Evolutionary conservation across 2,329 filamentous ascomycete species (phyloP), one percentile per base, ranked within the genome.

Genomic region (Rhynchosporium secalis): DNA sequence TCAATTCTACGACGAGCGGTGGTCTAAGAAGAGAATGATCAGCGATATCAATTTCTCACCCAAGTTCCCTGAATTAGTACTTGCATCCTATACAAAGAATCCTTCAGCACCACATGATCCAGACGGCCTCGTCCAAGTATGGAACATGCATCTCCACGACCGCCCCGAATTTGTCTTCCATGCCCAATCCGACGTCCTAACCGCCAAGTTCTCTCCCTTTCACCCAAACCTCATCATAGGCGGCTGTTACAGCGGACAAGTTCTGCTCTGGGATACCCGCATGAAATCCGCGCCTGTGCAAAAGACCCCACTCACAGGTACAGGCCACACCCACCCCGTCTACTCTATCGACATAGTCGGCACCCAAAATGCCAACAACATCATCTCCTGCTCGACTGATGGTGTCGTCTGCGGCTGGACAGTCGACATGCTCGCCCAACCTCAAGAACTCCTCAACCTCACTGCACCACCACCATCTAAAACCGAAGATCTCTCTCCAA

Each of bases 341-440:
- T 99, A 99, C 79, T 92, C 90, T 45, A 86, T 99, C 62, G 91
- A 95, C 66, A 96, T 99, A 60, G 92, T 99, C 56, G 95, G 95
- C 67, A 99, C 96, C 0, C 95, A 98, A 74, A 99, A 99, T 75
- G 95, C 95, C 63, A 96, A 97, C 79, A 99, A 98, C 76, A 96
- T 99, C 74, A 90, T 99, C 70, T 97, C 93, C 40, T 94, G 92
- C 75, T 97, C 92, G 1, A 99, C 95, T 0, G 95, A 99, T 73
- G 95, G 95, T 60, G 92, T 96, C 9, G 92, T 98, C 47, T 99
- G 95, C 76, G 91, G 93, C 54, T 99, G 95, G 95, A 93, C 91
- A 60, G 92, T 97, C 67, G 96, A 99, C 75, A 98, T 99, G 86
- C 90, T 99, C 64, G 92, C 94, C 0, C 92, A 97, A 76, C 95